Evolutionary conservation across 2,329 filamentous ascomycete species (phyloP).

Genomic region (Trichoderma atrobrunneum): DNA sequence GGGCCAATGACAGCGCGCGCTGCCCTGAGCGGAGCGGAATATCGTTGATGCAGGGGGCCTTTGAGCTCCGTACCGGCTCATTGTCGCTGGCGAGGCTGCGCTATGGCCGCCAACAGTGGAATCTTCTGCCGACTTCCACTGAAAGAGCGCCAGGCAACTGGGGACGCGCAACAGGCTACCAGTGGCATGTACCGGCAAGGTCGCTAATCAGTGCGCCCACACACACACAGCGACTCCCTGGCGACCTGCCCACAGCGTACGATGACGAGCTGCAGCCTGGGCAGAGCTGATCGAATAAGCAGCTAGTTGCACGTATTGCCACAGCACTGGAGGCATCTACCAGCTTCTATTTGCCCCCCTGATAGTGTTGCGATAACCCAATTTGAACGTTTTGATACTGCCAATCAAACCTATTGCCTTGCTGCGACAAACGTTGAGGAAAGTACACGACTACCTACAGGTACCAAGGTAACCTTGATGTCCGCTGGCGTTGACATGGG

Average conservation of each 20-base stretch:
- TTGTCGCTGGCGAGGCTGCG: constrained; percentile 12
- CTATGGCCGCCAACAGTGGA: constrained; percentile 24
- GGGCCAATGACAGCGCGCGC: constrained; percentile 37
- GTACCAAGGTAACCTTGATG: neutral
- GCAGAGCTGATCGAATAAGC: neutral
- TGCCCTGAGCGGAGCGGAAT: constrained; percentile 34
- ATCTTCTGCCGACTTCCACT: constrained; percentile 34
- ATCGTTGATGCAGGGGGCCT: constrained; percentile 33
- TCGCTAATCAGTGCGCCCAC: neutral
- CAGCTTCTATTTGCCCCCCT: neutral
- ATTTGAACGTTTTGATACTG: neutral
- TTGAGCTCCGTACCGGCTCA: constrained; percentile 21
- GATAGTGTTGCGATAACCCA: neutral
- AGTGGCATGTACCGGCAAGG: neutral
- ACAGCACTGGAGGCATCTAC: neutral
- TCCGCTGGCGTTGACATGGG: neutral
- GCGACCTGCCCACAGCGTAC: neutral
- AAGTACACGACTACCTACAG: neutral
- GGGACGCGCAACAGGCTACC: constrained; percentile 21
- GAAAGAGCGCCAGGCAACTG: constrained; percentile 21
- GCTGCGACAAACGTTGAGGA: neutral
- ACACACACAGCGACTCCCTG: neutral
- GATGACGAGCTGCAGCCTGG: constrained; percentile 15
- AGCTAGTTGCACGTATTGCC: neutral
- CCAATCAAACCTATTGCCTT: neutral